Conservation (phyloP, 257 asterid genomes). For the Przewalskia tangutica region DNA sequence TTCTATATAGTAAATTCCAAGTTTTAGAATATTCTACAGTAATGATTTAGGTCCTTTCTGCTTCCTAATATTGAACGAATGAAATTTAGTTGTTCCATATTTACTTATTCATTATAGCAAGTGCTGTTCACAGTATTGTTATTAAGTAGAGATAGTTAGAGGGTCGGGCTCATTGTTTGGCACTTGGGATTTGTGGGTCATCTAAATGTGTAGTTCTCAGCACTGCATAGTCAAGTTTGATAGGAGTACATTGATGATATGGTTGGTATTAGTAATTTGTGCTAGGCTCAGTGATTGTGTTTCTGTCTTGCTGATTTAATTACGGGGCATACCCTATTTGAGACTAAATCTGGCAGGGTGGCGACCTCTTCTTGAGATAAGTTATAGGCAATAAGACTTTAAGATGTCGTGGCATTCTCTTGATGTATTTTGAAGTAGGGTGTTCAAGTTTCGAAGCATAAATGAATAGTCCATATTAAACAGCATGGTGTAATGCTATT, state of each 20-base stretch:
- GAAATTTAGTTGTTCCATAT: not conserved
- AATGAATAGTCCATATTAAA: not conserved
- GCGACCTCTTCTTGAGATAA: not conserved
- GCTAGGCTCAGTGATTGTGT: not conserved
- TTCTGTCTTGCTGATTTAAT: not conserved
- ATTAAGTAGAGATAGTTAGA: not conserved
- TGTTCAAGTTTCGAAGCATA: conserved; percentile 6
- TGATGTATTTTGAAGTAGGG: not conserved
- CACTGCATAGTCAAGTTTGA: not conserved
- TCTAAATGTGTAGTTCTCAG: not conserved
- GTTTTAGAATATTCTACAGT: not conserved
- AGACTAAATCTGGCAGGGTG: not conserved
- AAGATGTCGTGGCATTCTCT: too few species aligned
- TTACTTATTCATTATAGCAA: not conserved
- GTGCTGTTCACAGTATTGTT: not conserved
- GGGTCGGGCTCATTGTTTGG: not conserved
- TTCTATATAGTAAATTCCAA: too few species aligned
- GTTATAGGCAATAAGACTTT: too few species aligned
- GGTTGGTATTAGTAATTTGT: not conserved
- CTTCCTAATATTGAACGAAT: not conserved
- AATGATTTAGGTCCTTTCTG: not conserved
- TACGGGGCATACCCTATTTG: not conserved
- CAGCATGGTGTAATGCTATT: not conserved
- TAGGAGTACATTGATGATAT: not conserved
- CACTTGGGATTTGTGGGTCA: too few species aligned